Conservation (phyloP, 2,329 filamentous ascomycete species). For the Ophiosphaerella korrae region DNA sequence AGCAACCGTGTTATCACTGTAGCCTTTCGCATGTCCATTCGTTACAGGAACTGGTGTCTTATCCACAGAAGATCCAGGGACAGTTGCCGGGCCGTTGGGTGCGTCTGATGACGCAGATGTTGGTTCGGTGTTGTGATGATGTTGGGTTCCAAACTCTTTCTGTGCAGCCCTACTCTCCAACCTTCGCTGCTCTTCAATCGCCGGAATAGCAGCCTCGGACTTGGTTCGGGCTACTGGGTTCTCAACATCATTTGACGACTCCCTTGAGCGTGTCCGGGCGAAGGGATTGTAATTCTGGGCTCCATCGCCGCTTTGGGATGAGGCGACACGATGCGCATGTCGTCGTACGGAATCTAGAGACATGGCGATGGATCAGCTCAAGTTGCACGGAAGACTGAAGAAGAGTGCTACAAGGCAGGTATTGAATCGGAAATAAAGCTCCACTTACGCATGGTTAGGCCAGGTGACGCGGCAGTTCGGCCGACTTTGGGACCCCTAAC, state of each 20-base stretch:
- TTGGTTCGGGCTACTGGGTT: slow-evolving; percentile 20
- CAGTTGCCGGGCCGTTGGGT: slow-evolving; percentile 9
- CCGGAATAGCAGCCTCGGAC: slow-evolving; percentile 26
- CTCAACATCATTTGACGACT: slow-evolving; percentile 35
- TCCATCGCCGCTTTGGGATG: slow-evolving; percentile 27
- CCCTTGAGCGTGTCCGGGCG: slow-evolving; percentile 33
- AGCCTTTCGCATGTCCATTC: slow-evolving; percentile 22
- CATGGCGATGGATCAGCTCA: slow-evolving; percentile 15
- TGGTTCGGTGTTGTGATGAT: slow-evolving; percentile 39
- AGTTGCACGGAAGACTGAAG: slow-evolving; percentile 2
- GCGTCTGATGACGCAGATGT: slow-evolving; percentile 25
- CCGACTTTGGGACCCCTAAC: slow-evolving; percentile 15
- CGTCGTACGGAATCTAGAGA: slow-evolving; percentile 42
- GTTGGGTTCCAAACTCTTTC: slow-evolving; percentile 35
- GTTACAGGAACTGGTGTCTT: slow-evolving; percentile 10
- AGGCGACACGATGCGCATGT: slow-evolving; percentile 45
- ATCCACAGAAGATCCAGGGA: slow-evolving; percentile 12
- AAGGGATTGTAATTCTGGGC: slow-evolving; percentile 43
- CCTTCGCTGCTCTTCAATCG: slow-evolving; percentile 33
- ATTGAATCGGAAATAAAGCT: slow-evolving; percentile 13
- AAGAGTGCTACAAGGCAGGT: background rate
- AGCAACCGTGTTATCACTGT: slow-evolving; percentile 30
- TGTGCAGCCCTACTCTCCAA: slow-evolving; percentile 29
- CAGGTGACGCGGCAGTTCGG: slow-evolving; percentile 19
- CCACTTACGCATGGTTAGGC: slow-evolving; percentile 31